Conservation (phyloP, 139 green algal genomes). For the Closterium sp. region DNA sequence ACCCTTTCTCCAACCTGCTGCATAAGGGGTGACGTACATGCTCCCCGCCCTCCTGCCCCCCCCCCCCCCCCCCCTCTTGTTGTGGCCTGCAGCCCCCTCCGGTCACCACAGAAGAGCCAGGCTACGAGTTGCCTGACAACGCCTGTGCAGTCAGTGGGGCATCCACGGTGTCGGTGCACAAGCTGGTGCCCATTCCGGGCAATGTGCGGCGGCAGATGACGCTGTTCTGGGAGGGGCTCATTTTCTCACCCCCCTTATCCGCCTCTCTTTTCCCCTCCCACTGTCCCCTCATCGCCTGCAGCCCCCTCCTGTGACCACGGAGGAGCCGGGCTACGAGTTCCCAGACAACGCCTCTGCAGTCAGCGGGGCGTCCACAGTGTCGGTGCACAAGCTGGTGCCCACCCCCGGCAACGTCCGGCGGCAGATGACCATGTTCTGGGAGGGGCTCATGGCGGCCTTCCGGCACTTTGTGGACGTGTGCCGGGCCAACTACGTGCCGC, state of each 20-base stretch:
- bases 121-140: no score
- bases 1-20: no score
- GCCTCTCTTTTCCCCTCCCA: no score
- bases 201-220: neutral
- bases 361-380: neutral
- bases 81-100: neutral
- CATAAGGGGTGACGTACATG: no score
- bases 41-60: no score
- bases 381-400: constrained; percentile 2
- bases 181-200: neutral
- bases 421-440: constrained; percentile 6
- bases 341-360: neutral
- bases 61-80: no score
- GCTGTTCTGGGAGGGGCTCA: no score
- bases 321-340: neutral
- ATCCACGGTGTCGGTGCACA: neutral
- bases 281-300: no score
- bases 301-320: neutral
- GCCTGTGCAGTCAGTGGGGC: neutral
- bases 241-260: no score
- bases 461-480: neutral
- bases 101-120: no score
- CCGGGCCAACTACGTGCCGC: constrained; percentile 1
- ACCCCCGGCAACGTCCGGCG: neutral
- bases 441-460: neutral